A percentile compares a stretch with the other conserved stretches of the same genome.
Evolutionary conservation across 2,329 filamentous ascomycete species (phyloP).

Genomic region (Monosporascus sp.): DNA sequence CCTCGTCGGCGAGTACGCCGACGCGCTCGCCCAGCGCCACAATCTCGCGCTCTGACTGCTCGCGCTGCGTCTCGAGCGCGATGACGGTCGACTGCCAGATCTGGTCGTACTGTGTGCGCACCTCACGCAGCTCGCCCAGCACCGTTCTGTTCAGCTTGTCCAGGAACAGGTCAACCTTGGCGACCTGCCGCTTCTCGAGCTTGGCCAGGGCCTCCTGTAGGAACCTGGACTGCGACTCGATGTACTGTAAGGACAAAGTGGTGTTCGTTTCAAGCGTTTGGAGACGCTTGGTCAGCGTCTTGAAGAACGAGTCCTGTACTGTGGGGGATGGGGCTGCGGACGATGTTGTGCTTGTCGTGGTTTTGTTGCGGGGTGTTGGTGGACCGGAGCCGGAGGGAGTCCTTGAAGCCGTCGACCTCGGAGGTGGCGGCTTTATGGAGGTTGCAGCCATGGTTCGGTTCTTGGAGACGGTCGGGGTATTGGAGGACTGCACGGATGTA

Average conservation of each 20-base stretch:
- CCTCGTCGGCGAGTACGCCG: conserved; percentile 87
- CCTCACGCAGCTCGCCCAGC: conserved; percentile 69
- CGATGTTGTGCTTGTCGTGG: conserved; percentile 25
- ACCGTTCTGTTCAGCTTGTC: conserved; percentile 85
- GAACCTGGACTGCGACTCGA: conserved; percentile 91
- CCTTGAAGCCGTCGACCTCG: conserved; percentile 17
- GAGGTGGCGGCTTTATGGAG: conserved; percentile 24
- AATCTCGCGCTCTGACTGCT: conserved; percentile 78
- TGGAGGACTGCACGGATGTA: conserved; percentile 10
- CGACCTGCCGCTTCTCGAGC: conserved; percentile 80
- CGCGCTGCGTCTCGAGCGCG: conserved; percentile 81
- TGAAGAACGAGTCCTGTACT: conserved; percentile 97
- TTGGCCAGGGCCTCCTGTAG: conserved; percentile 81
- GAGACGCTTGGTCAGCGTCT: conserved; percentile 88
- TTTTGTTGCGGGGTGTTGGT: conserved; percentile 20
- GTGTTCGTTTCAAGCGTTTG: conserved; percentile 89
- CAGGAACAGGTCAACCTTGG: conserved; percentile 78
- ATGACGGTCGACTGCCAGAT: conserved; percentile 95
- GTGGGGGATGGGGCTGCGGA: conserved; percentile 62
- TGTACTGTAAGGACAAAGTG: conserved; percentile 88
- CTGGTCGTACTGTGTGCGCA: conserved; percentile 86
- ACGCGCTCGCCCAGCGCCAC: conserved; percentile 75
- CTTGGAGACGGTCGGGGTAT: conserved; percentile 12
- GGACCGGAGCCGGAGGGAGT: conserved; percentile 15
- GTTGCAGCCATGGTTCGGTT: conserved; percentile 20